A percentile compares a stretch with the other conserved stretches of the same genome.
Evolutionary conservation across 2,329 filamentous ascomycete species (phyloP).

Genomic region (Apiospora koreana): DNA sequence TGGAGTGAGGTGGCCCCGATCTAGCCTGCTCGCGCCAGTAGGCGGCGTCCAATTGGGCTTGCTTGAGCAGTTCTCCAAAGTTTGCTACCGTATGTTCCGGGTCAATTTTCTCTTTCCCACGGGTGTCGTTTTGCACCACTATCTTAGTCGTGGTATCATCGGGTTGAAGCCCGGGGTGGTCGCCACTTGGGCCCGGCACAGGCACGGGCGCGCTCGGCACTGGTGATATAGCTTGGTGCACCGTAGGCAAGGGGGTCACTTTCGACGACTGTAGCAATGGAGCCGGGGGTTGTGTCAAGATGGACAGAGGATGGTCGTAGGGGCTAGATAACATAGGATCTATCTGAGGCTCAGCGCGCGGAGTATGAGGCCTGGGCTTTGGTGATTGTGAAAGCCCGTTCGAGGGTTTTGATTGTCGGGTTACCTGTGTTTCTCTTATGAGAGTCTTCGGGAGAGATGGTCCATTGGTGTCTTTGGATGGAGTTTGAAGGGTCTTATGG

Average conservation of each 20-base stretch:
- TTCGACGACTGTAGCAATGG: not conserved
- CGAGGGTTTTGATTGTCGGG: not conserved
- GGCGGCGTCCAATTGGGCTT: not conserved
- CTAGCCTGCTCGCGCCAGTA: not conserved
- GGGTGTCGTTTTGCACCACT: not conserved
- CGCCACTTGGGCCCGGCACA: not conserved
- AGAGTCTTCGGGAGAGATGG: not conserved
- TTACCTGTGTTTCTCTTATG: not conserved
- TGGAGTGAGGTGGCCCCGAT: not conserved
- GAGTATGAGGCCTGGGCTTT: not conserved
- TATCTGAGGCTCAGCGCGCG: not conserved
- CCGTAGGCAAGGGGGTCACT: not conserved
- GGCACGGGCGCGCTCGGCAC: not conserved
- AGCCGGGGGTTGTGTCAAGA: not conserved
- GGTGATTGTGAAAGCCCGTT: not conserved
- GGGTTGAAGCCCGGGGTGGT: not conserved
- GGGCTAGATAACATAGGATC: not conserved
- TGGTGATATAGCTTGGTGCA: not conserved
- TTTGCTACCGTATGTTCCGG: not conserved
- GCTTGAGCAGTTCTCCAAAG: not conserved
- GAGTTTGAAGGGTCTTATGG: not conserved
- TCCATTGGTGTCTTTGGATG: not conserved
- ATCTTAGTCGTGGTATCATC: not conserved
- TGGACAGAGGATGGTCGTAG: not conserved
- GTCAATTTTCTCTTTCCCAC: not conserved